phyloP scores from a whole-genome alignment of 176 grass and related monocot species.

The Luzula sylvatica region DNA sequence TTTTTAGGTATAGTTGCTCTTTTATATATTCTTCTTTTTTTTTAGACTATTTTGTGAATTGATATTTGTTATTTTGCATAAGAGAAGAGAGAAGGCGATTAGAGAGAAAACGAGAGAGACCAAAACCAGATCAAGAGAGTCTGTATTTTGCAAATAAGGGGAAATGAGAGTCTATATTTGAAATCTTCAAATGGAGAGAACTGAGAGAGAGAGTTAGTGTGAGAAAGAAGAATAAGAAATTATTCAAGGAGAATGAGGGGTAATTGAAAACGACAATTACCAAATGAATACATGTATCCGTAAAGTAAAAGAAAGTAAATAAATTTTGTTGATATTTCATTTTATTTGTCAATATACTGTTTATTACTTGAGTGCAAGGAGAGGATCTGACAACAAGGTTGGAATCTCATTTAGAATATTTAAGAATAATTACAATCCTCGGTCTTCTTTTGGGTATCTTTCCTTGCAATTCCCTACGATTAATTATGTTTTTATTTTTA shows the following conservation, averaged over 20 bases:
- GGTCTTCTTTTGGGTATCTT: constrained; percentile 21
- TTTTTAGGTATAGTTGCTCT: too few species aligned
- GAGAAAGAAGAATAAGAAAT: constrained; percentile 17
- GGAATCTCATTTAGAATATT: constrained; percentile 12
- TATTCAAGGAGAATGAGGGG: not conserved
- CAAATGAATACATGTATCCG: too few species aligned
- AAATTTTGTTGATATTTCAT: too few species aligned
- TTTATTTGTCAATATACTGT: too few species aligned
- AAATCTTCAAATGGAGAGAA: constrained; percentile 12
- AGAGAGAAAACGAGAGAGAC: too few species aligned
- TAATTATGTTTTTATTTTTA: not conserved
- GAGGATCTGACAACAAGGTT: constrained; percentile 6
- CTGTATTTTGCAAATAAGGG: too few species aligned
- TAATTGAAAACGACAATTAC: not conserved
- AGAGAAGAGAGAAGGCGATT: too few species aligned
- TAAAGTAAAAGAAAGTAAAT: constrained; percentile 8
- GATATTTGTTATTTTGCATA: too few species aligned
- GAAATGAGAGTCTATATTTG: not conserved
- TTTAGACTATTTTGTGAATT: too few species aligned
- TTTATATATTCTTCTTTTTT: too few species aligned
- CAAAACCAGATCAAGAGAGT: too few species aligned
- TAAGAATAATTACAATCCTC: constrained; percentile 16
- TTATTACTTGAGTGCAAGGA: constrained; percentile 2
- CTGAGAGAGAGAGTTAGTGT: not conserved
- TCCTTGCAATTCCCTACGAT: constrained; percentile 18